These are phyloP conservation scores for Candida oleophila DNA, from an alignment of 805 yeast genomes.

Conservation along the genomic window DNA sequence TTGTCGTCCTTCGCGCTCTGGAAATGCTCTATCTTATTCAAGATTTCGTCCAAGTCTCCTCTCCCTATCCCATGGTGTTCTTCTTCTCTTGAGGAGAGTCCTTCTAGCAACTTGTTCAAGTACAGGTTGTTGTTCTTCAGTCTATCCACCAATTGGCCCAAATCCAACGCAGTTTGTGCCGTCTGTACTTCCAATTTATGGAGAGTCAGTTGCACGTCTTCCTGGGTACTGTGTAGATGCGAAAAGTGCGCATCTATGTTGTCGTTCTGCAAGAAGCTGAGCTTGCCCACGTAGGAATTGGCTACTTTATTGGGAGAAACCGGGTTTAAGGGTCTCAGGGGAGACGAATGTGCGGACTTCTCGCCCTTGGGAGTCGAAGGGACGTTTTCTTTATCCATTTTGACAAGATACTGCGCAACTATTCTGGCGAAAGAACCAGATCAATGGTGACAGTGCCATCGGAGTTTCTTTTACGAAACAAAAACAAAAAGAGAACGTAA, in stretches of 20 bases:
- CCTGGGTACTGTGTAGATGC: slow-evolving; percentile 26
- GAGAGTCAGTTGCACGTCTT: slow-evolving; percentile 27
- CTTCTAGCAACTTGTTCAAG: slow-evolving; percentile 33
- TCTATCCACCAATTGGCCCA: slow-evolving; percentile 35
- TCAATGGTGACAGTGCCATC: not conserved
- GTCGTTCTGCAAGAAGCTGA: slow-evolving; percentile 31
- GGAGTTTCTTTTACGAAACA: not conserved
- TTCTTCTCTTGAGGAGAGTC: slow-evolving; percentile 36
- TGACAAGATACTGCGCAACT: not conserved
- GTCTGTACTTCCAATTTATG: slow-evolving; percentile 30
- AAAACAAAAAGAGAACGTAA: not conserved
- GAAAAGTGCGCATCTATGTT: slow-evolving; percentile 33
- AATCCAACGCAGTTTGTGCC: slow-evolving; percentile 34
- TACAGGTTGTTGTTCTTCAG: slow-evolving; percentile 41
- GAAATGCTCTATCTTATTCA: slow-evolving; percentile 16
- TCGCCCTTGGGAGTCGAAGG: slow-evolving; percentile 2
- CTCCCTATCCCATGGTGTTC: slow-evolving; percentile 18
- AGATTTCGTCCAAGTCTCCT: slow-evolving; percentile 21
- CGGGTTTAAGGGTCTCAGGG: slow-evolving; percentile 17
- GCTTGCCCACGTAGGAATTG: slow-evolving; percentile 18
- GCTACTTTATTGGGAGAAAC: slow-evolving; percentile 25
- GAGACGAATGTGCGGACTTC: not conserved
- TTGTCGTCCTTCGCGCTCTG: not conserved
- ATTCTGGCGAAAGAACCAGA: not conserved
- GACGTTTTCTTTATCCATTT: slow-evolving; percentile 2